Evolutionary conservation across 805 yeast species (phyloP).

Genomic region (Myxozyma neglecta): DNA sequence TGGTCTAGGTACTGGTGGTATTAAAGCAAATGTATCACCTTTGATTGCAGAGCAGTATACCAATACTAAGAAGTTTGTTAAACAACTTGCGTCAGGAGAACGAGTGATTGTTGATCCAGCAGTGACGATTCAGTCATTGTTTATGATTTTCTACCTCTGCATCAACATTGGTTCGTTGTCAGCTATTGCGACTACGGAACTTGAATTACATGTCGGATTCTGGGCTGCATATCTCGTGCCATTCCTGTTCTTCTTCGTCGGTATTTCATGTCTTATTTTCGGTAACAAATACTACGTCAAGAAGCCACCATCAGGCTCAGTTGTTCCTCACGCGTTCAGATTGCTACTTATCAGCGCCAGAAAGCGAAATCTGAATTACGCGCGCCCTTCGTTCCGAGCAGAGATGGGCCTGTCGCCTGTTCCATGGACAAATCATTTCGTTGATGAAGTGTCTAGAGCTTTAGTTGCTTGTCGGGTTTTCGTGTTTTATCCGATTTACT

Average conservation of each 20-base stretch:
- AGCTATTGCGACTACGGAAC: slow-evolving; percentile 72
- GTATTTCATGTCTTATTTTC: slow-evolving; percentile 50
- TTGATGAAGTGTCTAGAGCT: slow-evolving; percentile 69
- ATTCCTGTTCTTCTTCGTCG: slow-evolving; percentile 58
- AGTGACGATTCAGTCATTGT: slow-evolving; percentile 68
- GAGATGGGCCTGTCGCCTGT: slow-evolving; percentile 42
- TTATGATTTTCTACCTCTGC: slow-evolving; percentile 73
- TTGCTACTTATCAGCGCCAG: slow-evolving; percentile 47
- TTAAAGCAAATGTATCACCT: slow-evolving; percentile 73
- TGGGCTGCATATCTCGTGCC: slow-evolving; percentile 73
- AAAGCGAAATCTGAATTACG: slow-evolving; percentile 52
- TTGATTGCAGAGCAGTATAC: slow-evolving; percentile 75
- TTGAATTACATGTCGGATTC: slow-evolving; percentile 61
- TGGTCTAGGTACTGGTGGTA: slow-evolving; percentile 80
- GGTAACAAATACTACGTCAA: slow-evolving; percentile 59
- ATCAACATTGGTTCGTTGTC: slow-evolving; percentile 75
- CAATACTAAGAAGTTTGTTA: slow-evolving; percentile 58
- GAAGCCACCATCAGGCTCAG: slow-evolving; percentile 62
- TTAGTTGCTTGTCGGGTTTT: slow-evolving; percentile 72
- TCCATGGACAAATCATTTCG: slow-evolving; percentile 68
- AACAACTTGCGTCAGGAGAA: slow-evolving; percentile 60
- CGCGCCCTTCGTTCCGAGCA: slow-evolving; percentile 58
- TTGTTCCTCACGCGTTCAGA: slow-evolving; percentile 55
- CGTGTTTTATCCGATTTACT: slow-evolving; percentile 66
- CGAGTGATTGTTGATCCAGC: slow-evolving; percentile 69